Percentiles rank a stretch among this genome's conserved stretches.
Conservation (phyloP, 139 green algal genomes). For the Coelastrella sp. region DNA sequence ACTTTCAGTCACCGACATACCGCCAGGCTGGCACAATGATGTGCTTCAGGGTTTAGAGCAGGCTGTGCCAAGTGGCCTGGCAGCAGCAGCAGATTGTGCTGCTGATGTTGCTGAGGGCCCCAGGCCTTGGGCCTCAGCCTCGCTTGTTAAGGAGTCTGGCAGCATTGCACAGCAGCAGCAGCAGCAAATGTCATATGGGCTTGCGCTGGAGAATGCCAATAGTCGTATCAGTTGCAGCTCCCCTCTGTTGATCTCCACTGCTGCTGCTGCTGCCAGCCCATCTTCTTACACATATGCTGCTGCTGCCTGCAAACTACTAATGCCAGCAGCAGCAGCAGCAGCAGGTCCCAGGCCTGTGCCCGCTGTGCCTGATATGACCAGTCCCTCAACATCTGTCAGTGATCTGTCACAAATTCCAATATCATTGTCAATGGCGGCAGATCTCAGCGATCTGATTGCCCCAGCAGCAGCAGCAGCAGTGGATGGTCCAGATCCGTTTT, state of each 20-base stretch:
- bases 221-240: background rate
- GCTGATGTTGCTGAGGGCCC: background rate
- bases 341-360: background rate
- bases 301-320: background rate
- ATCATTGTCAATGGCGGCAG: too few species aligned
- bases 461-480: constrained; percentile 1
- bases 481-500: background rate
- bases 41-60: background rate
- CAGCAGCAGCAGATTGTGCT: background rate
- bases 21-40: background rate
- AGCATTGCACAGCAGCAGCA: background rate
- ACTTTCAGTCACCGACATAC: background rate
- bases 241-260: background rate
- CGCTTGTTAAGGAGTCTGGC: background rate
- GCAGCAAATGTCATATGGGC: background rate
- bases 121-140: background rate
- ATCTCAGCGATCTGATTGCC: background rate
- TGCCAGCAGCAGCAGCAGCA: constrained; percentile 23
- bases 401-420: background rate
- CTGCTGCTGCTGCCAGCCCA: background rate
- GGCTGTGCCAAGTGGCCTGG: background rate
- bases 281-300: background rate
- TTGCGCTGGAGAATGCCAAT: background rate
- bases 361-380: background rate
- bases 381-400: background rate